Percentiles rank a stretch among this genome's conserved stretches.
phyloP scores from a whole-genome alignment of 169 alveolate genomes.

The Eimeria tenella region DNA sequence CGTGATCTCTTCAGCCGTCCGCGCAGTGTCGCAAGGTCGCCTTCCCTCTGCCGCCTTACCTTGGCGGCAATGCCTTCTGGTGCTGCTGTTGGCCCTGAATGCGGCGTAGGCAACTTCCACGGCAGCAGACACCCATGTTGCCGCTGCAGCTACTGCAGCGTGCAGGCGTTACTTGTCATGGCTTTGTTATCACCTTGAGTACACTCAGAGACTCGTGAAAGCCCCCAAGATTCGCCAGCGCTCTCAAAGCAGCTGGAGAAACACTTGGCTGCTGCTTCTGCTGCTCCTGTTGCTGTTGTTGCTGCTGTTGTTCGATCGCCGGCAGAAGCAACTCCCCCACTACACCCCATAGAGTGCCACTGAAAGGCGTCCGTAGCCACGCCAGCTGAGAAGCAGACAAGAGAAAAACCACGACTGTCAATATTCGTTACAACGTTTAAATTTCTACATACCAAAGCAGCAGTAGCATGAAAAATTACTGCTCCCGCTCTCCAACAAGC shows the following conservation, averaged over 20 bases:
- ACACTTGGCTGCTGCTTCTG: not conserved
- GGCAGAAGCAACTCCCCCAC: conserved; percentile 66
- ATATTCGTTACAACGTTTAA: too few species aligned
- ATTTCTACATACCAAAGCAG: not conserved
- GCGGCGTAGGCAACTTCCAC: not conserved
- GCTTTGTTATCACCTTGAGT: conserved; percentile 27
- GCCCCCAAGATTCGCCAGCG: conserved; percentile 37
- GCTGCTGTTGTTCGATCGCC: conserved; percentile 34
- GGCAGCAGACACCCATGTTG: not conserved
- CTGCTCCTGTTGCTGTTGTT: conserved; percentile 39
- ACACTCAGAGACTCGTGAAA: conserved; percentile 42
- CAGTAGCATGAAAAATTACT: not conserved
- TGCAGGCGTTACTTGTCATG: not conserved
- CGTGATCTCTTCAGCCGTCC: too few species aligned
- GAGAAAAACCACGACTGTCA: not conserved
- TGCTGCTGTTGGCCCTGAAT: not conserved
- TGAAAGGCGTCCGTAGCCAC: conserved; percentile 38
- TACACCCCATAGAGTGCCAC: conserved; percentile 29
- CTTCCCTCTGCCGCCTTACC: too few species aligned
- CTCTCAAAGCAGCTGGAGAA: conserved; percentile 32
- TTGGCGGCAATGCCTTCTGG: not conserved
- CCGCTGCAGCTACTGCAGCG: conserved; percentile 32
- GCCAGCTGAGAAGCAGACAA: conserved; percentile 38
- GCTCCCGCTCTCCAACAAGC: not conserved
- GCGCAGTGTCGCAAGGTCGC: too few species aligned